These are phyloP conservation scores for Emericellopsis cladophorae DNA, from an alignment of 2,329 filamentous ascomycete genomes.

Conservation along the genomic window DNA sequence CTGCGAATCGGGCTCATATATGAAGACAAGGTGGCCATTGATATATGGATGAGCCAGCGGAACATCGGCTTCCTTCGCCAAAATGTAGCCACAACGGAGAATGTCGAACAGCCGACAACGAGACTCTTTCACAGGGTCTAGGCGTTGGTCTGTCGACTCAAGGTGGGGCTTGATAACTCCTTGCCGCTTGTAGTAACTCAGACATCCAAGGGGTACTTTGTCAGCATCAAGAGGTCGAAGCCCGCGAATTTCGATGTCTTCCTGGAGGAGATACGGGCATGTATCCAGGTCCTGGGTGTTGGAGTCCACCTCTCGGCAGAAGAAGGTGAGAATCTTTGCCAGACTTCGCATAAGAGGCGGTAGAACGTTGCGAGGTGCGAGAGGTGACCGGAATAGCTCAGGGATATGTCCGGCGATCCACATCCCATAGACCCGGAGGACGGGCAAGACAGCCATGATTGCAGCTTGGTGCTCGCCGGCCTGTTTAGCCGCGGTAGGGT, in stretches of 20 bases:
- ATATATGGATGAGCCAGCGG: constrained; percentile 20
- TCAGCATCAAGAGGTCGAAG: constrained; percentile 26
- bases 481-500: too few species aligned
- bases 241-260: constrained; percentile 35
- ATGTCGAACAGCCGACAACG: constrained; percentile 35
- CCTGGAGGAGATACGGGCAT: constrained; percentile 35
- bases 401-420: constrained; percentile 36
- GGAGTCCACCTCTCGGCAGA: constrained; percentile 27
- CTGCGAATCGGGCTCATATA: constrained; percentile 9
- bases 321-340: constrained; percentile 30
- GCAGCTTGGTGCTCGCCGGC: too few species aligned
- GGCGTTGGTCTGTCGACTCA: constrained; percentile 15
- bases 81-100: constrained; percentile 32
- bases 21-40: constrained; percentile 17
- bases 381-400: constrained; percentile 31
- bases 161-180: constrained; percentile 26
- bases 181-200: constrained; percentile 20
- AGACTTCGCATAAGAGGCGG: constrained; percentile 33
- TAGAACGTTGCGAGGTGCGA: constrained; percentile 30
- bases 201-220: constrained; percentile 23
- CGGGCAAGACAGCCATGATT: constrained; percentile 24
- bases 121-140: constrained; percentile 20
- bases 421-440: constrained; percentile 38
- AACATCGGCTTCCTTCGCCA: constrained; percentile 26
- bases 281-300: constrained; percentile 17